Evolutionary conservation across 805 yeast species (phyloP), one percentile per base, ranked within the genome.

Genomic region (Saccharomycopsis javanensis): DNA sequence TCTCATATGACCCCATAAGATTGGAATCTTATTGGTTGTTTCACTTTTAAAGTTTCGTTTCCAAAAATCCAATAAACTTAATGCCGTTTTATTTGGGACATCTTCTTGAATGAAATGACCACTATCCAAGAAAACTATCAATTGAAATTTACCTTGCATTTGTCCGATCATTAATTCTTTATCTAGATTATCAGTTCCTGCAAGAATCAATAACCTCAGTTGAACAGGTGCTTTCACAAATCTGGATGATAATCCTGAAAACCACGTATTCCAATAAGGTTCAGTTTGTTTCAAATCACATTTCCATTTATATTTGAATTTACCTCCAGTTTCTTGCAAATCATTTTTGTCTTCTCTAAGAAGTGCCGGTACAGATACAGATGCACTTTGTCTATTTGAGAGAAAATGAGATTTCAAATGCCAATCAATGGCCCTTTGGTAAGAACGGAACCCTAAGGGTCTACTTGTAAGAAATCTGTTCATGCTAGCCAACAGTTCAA

Each of bases 111-210:
- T 73, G 64, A 91, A 94, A 71, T 94, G 99, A 6, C 57, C 57
- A 1, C 90, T 75, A 56, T 83, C 85, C 61, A 78, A 81, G 67
- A 89, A 85, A 4, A 90, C 94, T 13, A 88, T 82, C 45, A 94
- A 76, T 70, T 95, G 99, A 69, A 86, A 94, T 67, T 83, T 85
- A 1, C 99, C 99, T 71, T 91, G 98, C 99, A 94, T 94, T 70
- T 95, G 99, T 0, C 97, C 99, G 54, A 94, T 83, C 69, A 91
- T 89, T 52, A 94, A 74, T 38, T 79, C 79, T 61, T 85, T 89
- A 70, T 94, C 99, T 31, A 95, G 75, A 20, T 86, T 82, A 63
- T 94, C 97, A 55, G 91, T 86, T 2, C 96, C 96, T 0, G 98
- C 95, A 15, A 95, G 71, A 0, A 94, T 76, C 45, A 94, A 75